phyloP scores from a whole-genome alignment of 2,329 filamentous ascomycete species.

The Paraconiothyrium sp. region DNA sequence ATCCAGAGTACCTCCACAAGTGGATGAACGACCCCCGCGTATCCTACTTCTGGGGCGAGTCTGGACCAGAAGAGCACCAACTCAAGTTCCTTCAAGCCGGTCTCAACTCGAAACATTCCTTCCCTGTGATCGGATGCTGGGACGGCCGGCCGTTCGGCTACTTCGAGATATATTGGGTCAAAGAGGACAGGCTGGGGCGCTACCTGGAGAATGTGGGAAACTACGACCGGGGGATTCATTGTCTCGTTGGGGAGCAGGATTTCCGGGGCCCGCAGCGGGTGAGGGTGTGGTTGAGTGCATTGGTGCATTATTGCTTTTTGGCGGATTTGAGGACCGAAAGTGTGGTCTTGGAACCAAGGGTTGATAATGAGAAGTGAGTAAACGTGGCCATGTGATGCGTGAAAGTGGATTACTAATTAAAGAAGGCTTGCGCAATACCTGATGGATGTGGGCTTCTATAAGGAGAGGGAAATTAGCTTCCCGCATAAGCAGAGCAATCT shows the following conservation, averaged over 20 bases:
- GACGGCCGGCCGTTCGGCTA: slow-evolving; percentile 95
- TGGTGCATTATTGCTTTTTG: slow-evolving; percentile 87
- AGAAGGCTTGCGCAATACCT: slow-evolving; percentile 75
- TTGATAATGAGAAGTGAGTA: slow-evolving; percentile 87
- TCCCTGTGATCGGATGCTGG: slow-evolving; percentile 93
- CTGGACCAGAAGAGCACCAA: slow-evolving; percentile 64
- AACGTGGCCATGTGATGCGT: neutral
- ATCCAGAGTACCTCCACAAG: slow-evolving; percentile 75
- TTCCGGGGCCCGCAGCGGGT: slow-evolving; percentile 82
- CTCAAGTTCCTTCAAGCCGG: slow-evolving; percentile 73
- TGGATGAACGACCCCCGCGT: slow-evolving; percentile 94
- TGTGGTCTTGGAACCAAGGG: slow-evolving; percentile 85
- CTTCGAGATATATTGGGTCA: slow-evolving; percentile 98
- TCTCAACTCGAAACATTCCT: slow-evolving; percentile 76
- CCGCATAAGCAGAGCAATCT: slow-evolving; percentile 93
- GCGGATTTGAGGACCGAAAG: slow-evolving; percentile 82
- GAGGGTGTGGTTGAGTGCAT: slow-evolving; percentile 79
- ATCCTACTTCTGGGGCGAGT: slow-evolving; percentile 82
- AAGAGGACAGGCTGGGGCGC: slow-evolving; percentile 82
- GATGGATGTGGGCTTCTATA: slow-evolving; percentile 79
- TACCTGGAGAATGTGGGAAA: slow-evolving; percentile 74
- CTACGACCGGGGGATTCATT: slow-evolving; percentile 88
- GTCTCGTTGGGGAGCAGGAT: slow-evolving; percentile 91
- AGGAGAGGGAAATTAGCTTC: slow-evolving; percentile 85
- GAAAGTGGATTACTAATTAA: slow-evolving; percentile 21